Conservation (phyloP, 495 filamentous ascomycete genomes). For the Podospora pseudocomata region DNA sequence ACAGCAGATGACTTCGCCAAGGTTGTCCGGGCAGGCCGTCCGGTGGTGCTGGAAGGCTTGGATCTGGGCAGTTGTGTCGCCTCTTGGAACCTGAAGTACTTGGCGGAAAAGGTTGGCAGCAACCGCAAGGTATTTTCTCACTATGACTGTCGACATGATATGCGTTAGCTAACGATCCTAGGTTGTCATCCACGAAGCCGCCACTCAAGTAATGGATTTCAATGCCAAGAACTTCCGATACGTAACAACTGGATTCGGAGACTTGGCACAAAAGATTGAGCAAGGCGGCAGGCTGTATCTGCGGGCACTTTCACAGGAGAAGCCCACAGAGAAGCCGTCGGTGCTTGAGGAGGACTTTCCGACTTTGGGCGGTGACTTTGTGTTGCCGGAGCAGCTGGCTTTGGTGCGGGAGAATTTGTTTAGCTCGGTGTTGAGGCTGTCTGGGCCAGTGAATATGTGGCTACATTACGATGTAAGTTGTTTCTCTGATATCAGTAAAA, state of each 20-base stretch:
- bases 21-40: slow-evolving; percentile 55
- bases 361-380: slow-evolving; percentile 63
- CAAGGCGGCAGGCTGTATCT: slow-evolving; percentile 67
- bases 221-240: slow-evolving; percentile 79
- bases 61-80: slow-evolving; percentile 64
- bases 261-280: slow-evolving; percentile 61
- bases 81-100: slow-evolving; percentile 66
- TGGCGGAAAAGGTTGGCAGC: slow-evolving; percentile 59
- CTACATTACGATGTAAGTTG: slow-evolving; percentile 77
- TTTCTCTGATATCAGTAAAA: background rate
- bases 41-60: slow-evolving; percentile 61
- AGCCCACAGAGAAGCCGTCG: slow-evolving; percentile 65
- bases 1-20: slow-evolving; percentile 49
- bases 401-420: slow-evolving; percentile 62
- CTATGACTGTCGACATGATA: background rate
- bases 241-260: slow-evolving; percentile 60
- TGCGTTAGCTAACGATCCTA: slow-evolving; percentile 27
- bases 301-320: slow-evolving; percentile 64
- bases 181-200: slow-evolving; percentile 68
- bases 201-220: slow-evolving; percentile 69
- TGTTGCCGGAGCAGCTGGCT: slow-evolving; percentile 59
- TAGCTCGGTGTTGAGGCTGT: slow-evolving; percentile 76
- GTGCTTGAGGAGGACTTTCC: slow-evolving; percentile 69
- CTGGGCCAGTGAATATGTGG: slow-evolving; percentile 84
- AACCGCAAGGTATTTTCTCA: slow-evolving; percentile 55